Conservation (phyloP, 345 rosid species). For the Pugionium dolabratum region DNA sequence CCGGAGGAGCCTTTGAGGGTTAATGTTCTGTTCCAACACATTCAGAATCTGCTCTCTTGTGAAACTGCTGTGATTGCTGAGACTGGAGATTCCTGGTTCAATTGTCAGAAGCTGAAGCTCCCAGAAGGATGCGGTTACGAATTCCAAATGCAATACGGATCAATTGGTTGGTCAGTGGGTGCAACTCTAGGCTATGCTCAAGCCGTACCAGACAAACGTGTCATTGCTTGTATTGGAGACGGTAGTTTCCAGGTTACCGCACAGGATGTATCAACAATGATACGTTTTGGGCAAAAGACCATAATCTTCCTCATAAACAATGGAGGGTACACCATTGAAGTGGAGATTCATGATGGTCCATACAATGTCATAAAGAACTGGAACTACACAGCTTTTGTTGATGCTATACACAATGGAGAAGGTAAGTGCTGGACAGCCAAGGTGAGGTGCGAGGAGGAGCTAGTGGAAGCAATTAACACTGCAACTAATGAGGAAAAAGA, state of each 20-base stretch:
- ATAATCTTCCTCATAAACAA: conserved; percentile 69
- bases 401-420: conserved; percentile 62
- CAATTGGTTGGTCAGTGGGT: conserved; percentile 69
- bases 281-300: conserved; percentile 52
- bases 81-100: conserved; percentile 66
- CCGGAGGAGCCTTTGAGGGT: conserved; percentile 52
- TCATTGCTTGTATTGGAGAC: conserved; percentile 62
- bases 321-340: conserved; percentile 70
- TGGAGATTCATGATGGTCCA: conserved; percentile 71
- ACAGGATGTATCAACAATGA: conserved; percentile 70
- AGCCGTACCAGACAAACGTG: conserved; percentile 52
- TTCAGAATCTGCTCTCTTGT: conserved; percentile 51
- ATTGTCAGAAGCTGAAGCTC: conserved; percentile 64
- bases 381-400: conserved; percentile 65
- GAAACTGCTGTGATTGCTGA: conserved; percentile 59
- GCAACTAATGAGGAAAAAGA: conserved; percentile 51
- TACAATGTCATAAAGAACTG: conserved; percentile 73
- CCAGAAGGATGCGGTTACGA: conserved; percentile 61
- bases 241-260: conserved; percentile 75
- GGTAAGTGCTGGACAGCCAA: conserved; percentile 70
- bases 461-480: conserved; percentile 49
- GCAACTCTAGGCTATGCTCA: conserved; percentile 68
- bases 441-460: conserved; percentile 54
- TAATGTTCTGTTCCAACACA: conserved; percentile 53
- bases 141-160: conserved; percentile 63